Evolutionary conservation across 306 rosid species (phyloP).

Genomic region (Rosa rugosa): DNA sequence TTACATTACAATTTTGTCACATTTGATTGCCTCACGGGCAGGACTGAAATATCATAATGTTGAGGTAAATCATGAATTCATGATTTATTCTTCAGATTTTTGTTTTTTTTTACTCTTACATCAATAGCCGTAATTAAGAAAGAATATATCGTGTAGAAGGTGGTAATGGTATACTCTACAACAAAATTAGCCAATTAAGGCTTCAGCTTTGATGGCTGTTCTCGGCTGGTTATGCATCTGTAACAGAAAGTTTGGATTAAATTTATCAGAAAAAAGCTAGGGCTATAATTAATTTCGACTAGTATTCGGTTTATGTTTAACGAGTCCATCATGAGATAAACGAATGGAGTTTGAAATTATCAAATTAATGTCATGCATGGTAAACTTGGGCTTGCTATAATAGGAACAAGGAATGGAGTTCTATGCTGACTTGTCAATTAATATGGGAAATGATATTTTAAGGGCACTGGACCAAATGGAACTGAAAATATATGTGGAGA

Average conservation of each 20-base stretch:
- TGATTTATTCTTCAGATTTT: neutral
- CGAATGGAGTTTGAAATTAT: no score
- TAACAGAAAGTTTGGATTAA: neutral
- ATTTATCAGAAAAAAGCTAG: no score
- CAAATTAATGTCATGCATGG: neutral
- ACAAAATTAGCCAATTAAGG: no score
- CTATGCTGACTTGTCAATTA: neutral
- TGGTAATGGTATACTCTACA: no score
- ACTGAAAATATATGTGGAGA: neutral
- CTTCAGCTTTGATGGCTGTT: no score
- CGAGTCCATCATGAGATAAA: no score
- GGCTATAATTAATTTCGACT: no score
- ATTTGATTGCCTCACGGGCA: neutral
- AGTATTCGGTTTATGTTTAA: no score
- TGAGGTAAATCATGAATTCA: neutral
- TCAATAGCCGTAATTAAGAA: no score
- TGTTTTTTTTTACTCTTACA: neutral
- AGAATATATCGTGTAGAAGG: no score
- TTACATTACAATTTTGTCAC: neutral
- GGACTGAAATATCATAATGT: neutral
- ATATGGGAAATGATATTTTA: neutral
- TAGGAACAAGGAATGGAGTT: neutral
- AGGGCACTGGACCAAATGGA: neutral
- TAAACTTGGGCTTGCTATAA: neutral
- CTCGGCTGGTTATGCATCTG: neutral